These are phyloP conservation scores for Rhynchospora breviuscula DNA, from an alignment of 176 grass and related monocot genomes.

Conservation along the genomic window DNA sequence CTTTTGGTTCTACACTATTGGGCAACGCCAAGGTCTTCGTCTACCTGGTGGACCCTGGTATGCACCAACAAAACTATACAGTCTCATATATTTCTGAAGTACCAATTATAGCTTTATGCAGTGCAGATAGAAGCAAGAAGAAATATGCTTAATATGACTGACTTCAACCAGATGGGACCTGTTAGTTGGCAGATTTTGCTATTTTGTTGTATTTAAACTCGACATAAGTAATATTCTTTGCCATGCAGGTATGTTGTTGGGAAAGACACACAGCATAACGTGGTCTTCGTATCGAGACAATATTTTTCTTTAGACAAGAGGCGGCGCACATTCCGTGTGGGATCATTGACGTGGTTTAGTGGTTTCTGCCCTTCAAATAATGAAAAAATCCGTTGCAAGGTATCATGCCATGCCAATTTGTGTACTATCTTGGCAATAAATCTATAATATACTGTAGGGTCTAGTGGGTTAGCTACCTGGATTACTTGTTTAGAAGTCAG, in stretches of 20 bases:
- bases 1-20: conserved; percentile 99
- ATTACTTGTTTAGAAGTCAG: neutral
- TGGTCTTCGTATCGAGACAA: conserved; percentile 87
- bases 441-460: neutral
- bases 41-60: conserved; percentile 97
- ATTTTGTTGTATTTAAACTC: conserved; percentile 16
- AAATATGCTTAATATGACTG: neutral
- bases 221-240: neutral
- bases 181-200: neutral
- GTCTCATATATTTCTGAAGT: neutral
- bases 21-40: conserved; percentile 74
- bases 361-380: conserved; percentile 37
- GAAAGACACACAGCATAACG: conserved; percentile 87
- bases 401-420: conserved; percentile 19
- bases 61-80: neutral
- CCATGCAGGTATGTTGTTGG: conserved; percentile 79
- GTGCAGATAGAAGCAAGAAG: neutral
- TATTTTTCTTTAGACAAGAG: conserved; percentile 89
- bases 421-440: neutral
- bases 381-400: conserved; percentile 74
- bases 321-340: conserved; percentile 65
- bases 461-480: neutral
- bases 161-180: neutral
- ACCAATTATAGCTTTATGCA: neutral
- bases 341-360: conserved; percentile 71